Base-by-base conservation (phyloP, 2,329 filamentous ascomycete species). In the Monilinia vaccinii-corymbosi region DNA sequence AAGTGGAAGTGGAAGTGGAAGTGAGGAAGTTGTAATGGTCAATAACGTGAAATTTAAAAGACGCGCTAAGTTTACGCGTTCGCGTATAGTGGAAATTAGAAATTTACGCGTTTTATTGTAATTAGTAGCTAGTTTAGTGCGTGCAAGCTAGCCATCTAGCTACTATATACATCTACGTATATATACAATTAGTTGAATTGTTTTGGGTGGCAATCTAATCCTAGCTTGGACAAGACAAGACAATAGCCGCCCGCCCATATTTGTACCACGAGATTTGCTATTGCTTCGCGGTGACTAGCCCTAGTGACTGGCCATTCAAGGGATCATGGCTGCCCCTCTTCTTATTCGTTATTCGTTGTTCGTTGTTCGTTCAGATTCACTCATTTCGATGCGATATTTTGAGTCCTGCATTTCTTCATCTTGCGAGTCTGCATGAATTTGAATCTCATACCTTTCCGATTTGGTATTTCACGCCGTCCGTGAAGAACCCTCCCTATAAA, bases 241-340 rank as follows among this genome's bases (percentile, higher is more conserved):
- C 36, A 45, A 31, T 59, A 59, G 32, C 56, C 56, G 56, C 56
- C 56, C 56, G 56, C 56, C 56, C 56, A 53, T 44, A 31, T 45
- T 53, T 23, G 21, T 59, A 16, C 36, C 48, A 44, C 28, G 56
- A n/a, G 45, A 11, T 59, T 53, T 46, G 40, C 48, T 21, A 25
- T 34, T 32, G 21, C 56, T 53, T 23, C 48, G 53, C 40, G 31
- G 36, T 59, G 23, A 53, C 48, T 53, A 48, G 48, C 16, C 25
- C 25, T 28, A 6, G 25, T 28, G 25, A 28, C 25, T 28, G 25
- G 25, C 25, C 25, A 28, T 6, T 6, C 25, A 28, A 3, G 3
- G 25, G 6, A 40, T 32, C 48, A 42, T 45, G 25, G 23, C 31
- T 59, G 48, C 48, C 56, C 56, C 40, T 48, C 47, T 34, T 59